Evolutionary conservation across 2,329 filamentous ascomycete genomes (phyloP), one percentile per base, ranked within the genome.

Genomic region (Ceratocystiopsis sp.): DNA sequence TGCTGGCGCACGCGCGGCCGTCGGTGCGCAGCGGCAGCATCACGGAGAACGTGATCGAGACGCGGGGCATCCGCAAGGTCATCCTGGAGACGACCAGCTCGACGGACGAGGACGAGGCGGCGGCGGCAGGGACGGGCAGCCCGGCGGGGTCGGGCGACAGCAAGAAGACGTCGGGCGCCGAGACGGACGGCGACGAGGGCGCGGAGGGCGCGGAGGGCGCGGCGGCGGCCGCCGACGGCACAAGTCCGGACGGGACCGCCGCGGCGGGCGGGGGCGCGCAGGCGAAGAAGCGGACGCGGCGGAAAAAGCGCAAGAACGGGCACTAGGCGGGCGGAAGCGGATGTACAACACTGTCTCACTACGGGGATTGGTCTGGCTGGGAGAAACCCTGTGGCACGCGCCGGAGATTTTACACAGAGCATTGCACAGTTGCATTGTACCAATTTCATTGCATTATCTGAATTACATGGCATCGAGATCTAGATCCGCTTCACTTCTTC

Each of bases 11-110:
- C 11, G 39, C 45, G 42, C 53, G 52, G 32, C 44, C 68, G 12
- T 64, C 67, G 5, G 76, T 78, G 7, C 69, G 80, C 45, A 84
- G 78, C 51, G 82, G 83, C 25, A 84, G 78, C 55, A 84, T 87
- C 52, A 85, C 81, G 0, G 81, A 87, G 59, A 83, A 81, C 47
- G 65, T 83, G n/a, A 64, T 86, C 44, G 79, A 87, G 53, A 67
- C 78, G 2, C 75, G 78, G 44, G 83, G 83, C 3, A 70, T 86
- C 42, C 74, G 75, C 49, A 89, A 89, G 60, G 73, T 85, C 38
- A 73, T 89, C 1, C 65, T 89, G 13, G 59, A 61, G 46, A 60
- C 57, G 8, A 55, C 50, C 3, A 59, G 55, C 46, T 59, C 58
- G 13, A 52, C 53, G 11, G 57, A 61, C n/a, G 57, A 61, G 11